Evolutionary conservation across 805 yeast genomes (phyloP).

Genomic region (Saturnispora silvae): DNA sequence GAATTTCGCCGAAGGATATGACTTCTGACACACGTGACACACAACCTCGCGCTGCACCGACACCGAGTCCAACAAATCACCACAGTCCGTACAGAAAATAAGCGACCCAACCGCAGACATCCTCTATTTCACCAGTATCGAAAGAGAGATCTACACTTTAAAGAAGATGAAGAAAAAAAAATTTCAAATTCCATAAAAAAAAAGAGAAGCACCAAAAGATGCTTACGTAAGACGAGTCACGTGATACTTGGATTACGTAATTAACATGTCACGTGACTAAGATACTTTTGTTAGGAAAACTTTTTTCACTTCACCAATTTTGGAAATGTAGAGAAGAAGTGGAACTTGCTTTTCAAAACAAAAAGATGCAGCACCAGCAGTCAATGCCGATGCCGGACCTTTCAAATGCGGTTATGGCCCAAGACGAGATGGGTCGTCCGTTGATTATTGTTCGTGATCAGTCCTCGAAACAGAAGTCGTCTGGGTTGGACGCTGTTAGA

Average conservation of each 20-base stretch:
- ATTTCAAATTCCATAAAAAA: too few relatives aligned
- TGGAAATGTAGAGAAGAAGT: too few relatives aligned
- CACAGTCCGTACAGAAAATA: slow-evolving; percentile 89
- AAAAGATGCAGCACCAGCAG: too few relatives aligned
- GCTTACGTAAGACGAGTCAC: too few relatives aligned
- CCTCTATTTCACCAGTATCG: neutral
- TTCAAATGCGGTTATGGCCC: slow-evolving; percentile 97
- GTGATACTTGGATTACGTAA: too few relatives aligned
- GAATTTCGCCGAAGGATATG: slow-evolving; percentile 40
- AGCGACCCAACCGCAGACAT: slow-evolving; percentile 96
- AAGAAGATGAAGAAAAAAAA: neutral
- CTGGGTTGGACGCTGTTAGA: slow-evolving; percentile 72
- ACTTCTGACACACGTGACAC: slow-evolving; percentile 29
- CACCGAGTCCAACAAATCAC: slow-evolving; percentile 71
- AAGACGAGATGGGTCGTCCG: slow-evolving; percentile 98
- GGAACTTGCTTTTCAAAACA: too few relatives aligned
- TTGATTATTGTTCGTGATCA: slow-evolving; percentile 90
- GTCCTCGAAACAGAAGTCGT: slow-evolving; percentile 41
- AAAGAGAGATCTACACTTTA: neutral
- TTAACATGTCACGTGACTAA: neutral
- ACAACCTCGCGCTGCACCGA: slow-evolving; percentile 26
- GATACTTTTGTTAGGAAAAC: neutral
- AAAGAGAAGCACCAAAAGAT: neutral
- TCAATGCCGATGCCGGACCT: slow-evolving; percentile 67
- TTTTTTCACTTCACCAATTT: slow-evolving; percentile 8